These are phyloP conservation scores for Rhizophora mangle DNA, from an alignment of 345 rosid species.

Conservation along the genomic window DNA sequence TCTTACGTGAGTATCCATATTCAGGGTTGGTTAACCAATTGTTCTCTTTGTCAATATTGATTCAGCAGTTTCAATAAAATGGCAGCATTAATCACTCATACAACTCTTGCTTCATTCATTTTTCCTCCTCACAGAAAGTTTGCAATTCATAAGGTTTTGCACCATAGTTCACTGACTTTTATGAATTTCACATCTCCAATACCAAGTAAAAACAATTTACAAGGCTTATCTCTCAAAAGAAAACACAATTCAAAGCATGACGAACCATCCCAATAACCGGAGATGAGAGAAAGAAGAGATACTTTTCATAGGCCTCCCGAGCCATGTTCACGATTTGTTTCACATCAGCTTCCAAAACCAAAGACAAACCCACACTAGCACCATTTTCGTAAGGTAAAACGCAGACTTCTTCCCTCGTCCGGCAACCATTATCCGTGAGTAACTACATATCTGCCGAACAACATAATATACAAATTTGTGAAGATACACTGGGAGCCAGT, in stretches of 20 bases:
- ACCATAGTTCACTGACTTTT: too few species aligned
- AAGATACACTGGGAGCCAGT: conserved; percentile 83
- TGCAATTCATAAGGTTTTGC: too few species aligned
- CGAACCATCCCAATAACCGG: conserved; percentile 1
- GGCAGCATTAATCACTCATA: too few species aligned
- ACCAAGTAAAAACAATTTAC: too few species aligned
- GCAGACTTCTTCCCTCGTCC: conserved; percentile 35
- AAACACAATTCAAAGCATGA: not conserved
- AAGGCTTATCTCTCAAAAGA: not conserved
- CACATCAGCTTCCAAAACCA: conserved; percentile 76
- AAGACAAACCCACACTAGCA: conserved; percentile 58
- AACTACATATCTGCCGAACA: conserved; percentile 48
- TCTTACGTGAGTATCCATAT: too few species aligned
- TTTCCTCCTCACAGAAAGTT: too few species aligned
- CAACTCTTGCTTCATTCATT: too few species aligned
- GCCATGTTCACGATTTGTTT: conserved; percentile 78
- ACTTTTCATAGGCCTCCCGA: conserved; percentile 75
- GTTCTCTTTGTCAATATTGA: too few species aligned
- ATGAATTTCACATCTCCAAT: too few species aligned
- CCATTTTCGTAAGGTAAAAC: conserved; percentile 48
- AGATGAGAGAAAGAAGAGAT: conserved; percentile 15
- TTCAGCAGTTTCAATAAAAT: too few species aligned
- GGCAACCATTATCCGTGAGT: conserved; percentile 42
- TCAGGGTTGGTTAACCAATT: too few species aligned
- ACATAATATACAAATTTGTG: conserved; percentile 66